Conservation (phyloP, 2,329 filamentous ascomycete genomes). For the Ustulina deusta region DNA sequence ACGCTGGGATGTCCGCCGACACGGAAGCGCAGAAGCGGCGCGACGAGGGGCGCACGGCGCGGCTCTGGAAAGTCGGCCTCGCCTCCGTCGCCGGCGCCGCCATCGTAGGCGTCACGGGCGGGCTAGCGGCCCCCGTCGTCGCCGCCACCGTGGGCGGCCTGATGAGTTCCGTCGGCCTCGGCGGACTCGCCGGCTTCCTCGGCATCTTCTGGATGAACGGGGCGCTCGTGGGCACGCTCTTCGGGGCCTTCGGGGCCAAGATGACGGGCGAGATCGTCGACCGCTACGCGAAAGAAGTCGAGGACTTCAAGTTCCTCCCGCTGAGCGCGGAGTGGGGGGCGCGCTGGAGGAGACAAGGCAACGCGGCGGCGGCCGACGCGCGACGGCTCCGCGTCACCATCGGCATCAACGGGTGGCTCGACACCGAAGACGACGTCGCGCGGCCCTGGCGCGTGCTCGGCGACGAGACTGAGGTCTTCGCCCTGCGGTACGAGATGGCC, state of each 20-base stretch:
- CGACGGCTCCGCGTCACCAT: constrained; percentile 81
- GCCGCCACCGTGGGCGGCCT: constrained; percentile 87
- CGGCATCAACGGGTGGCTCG: constrained; percentile 89
- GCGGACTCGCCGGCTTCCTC: constrained; percentile 86
- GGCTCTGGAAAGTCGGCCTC: constrained; percentile 91
- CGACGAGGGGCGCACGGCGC: constrained; percentile 75
- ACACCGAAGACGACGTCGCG: constrained; percentile 77
- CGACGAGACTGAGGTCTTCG: constrained; percentile 81
- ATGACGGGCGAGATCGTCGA: constrained; percentile 87
- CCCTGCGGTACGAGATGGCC: constrained; percentile 84
- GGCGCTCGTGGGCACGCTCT: constrained; percentile 85
- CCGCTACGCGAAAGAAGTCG: constrained; percentile 85
- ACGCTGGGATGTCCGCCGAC: constrained; percentile 76
- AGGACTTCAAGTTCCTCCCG: constrained; percentile 84
- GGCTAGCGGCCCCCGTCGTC: constrained; percentile 88
- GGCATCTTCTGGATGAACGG: constrained; percentile 88
- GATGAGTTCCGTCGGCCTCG: constrained; percentile 86
- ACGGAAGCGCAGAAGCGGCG: constrained; percentile 79
- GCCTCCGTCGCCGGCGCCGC: constrained; percentile 90
- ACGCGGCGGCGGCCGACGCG: constrained; percentile 48
- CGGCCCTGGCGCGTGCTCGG: constrained; percentile 83
- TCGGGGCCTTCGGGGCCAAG: constrained; percentile 88
- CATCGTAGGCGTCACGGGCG: constrained; percentile 90
- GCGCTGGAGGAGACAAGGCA: constrained; percentile 35
- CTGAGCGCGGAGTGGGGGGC: constrained; percentile 64